These are phyloP conservation scores for Kwoniella botswanensis DNA, from an alignment of 768 basidiomycete genomes.

Conservation along the genomic window DNA sequence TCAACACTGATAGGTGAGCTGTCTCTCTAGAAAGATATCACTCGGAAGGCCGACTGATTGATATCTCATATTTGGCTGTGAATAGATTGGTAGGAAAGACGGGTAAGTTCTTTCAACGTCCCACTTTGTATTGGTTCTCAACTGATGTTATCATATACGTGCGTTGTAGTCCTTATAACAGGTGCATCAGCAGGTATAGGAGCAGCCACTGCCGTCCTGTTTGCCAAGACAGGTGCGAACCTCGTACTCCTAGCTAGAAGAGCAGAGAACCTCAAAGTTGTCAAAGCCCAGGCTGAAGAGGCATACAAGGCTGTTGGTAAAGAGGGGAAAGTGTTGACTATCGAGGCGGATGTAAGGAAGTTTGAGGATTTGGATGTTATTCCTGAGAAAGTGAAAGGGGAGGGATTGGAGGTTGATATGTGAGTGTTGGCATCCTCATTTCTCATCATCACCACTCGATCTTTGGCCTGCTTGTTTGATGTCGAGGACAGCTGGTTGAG, in stretches of 20 bases:
- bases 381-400: constrained; percentile 67
- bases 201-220: constrained; percentile 79
- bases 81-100: constrained; percentile 27
- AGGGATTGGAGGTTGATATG: constrained; percentile 74
- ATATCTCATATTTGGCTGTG: background rate
- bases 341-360: constrained; percentile 82
- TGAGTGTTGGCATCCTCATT: constrained; percentile 56
- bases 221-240: constrained; percentile 91
- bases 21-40: background rate
- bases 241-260: constrained; percentile 83
- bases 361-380: constrained; percentile 66
- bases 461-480: no score
- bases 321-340: constrained; percentile 75
- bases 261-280: constrained; percentile 71
- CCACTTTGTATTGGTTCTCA: no score
- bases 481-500: no score
- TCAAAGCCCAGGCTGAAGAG: constrained; percentile 69
- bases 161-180: constrained; percentile 70
- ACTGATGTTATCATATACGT: background rate
- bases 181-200: constrained; percentile 91
- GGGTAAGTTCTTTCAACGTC: constrained; percentile 14
- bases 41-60: background rate
- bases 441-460: background rate
- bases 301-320: constrained; percentile 76
- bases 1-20: constrained; percentile 28